Conservation (phyloP, 345 rosid species). For the Corymbia maculata region DNA sequence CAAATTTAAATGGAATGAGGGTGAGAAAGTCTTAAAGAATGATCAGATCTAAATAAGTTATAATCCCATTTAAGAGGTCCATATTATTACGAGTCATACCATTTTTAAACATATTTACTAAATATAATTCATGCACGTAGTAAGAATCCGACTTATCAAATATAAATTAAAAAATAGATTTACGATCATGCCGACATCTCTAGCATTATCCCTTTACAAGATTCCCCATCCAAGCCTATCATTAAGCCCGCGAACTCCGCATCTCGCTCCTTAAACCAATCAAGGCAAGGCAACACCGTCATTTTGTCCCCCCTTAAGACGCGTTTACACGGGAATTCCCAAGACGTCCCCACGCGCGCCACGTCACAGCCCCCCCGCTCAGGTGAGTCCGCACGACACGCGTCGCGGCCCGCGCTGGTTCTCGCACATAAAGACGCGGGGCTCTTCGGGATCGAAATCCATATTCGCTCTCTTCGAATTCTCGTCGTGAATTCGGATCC, state of each 20-base stretch:
- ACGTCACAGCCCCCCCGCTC: neutral
- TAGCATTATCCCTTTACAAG: neutral
- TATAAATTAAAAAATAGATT: too few relatives aligned
- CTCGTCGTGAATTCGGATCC: neutral
- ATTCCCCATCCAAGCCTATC: neutral
- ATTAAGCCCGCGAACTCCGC: neutral
- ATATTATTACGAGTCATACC: neutral
- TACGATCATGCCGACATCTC: too few relatives aligned
- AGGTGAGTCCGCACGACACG: neutral
- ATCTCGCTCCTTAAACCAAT: neutral
- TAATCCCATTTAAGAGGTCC: fast-evolving
- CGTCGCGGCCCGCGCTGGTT: neutral
- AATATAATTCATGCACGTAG: too few relatives aligned
- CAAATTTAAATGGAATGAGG: neutral
- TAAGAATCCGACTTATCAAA: fast-evolving
- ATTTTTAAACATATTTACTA: neutral
- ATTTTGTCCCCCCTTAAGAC: neutral
- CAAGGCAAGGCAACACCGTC: neutral
- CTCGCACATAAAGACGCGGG: neutral
- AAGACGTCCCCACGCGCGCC: neutral
- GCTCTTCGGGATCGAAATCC: neutral
- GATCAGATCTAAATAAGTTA: too few relatives aligned
- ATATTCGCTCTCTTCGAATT: neutral
- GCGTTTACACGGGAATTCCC: neutral
- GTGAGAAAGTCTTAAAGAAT: too few relatives aligned